Evolutionary conservation across 2,329 filamentous ascomycete species (phyloP).

Genomic region (Cordyceps farinosa): DNA sequence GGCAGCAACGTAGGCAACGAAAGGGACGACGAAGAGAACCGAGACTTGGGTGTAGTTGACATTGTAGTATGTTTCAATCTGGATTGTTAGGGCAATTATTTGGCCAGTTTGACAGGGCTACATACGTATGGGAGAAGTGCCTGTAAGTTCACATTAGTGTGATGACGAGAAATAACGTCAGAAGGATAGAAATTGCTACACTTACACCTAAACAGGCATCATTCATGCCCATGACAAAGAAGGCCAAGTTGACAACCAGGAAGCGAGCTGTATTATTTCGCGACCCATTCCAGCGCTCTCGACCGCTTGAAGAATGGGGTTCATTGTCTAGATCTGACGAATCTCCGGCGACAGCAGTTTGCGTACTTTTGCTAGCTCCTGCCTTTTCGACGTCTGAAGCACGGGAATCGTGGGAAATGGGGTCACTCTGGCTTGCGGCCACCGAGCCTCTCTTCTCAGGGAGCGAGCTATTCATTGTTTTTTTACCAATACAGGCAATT

Average conservation of each 20-base stretch:
- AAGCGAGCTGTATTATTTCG: slow-evolving; percentile 56
- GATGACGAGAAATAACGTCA: no score
- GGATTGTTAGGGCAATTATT: background rate
- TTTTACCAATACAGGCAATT: no score
- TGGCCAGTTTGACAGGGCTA: slow-evolving; percentile 7
- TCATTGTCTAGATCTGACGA: background rate
- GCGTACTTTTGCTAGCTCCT: background rate
- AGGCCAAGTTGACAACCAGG: slow-evolving; percentile 55
- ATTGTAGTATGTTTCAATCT: slow-evolving; percentile 60
- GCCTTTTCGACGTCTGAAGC: slow-evolving; percentile 7
- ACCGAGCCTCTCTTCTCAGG: background rate
- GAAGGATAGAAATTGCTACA: slow-evolving; percentile 19
- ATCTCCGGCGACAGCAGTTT: slow-evolving; percentile 15
- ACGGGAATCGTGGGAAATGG: background rate
- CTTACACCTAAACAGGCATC: slow-evolving; percentile 62
- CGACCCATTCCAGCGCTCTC: slow-evolving; percentile 62
- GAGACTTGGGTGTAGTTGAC: slow-evolving; percentile 62
- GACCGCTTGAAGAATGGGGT: slow-evolving; percentile 14
- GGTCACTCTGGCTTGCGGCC: background rate
- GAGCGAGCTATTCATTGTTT: background rate
- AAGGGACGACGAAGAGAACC: slow-evolving; percentile 63
- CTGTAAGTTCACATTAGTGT: slow-evolving; percentile 26
- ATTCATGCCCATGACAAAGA: slow-evolving; percentile 65
- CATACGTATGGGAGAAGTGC: slow-evolving; percentile 47
- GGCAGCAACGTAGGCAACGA: slow-evolving; percentile 61